phyloP scores from a whole-genome alignment of 441 rosid genomes.

The Gossypium aridum region DNA sequence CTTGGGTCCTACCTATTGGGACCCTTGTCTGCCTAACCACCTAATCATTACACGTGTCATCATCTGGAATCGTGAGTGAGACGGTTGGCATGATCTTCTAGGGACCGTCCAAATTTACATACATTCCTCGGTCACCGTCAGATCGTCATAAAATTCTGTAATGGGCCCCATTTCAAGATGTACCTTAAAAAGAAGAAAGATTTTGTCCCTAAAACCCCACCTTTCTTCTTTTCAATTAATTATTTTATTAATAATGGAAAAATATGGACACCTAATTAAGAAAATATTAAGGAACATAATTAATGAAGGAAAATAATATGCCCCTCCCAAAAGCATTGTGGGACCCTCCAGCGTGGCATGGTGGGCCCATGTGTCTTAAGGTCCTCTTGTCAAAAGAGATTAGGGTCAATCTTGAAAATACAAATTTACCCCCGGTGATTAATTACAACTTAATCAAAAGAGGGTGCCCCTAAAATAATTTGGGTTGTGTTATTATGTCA shows the following conservation, averaged over 20 bases:
- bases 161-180: neutral
- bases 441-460: neutral
- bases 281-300: neutral
- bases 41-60: conserved; percentile 20
- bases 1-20: neutral
- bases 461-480: neutral
- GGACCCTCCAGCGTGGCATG: conserved; percentile 9
- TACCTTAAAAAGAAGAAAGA: neutral
- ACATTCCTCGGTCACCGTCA: neutral
- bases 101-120: neutral
- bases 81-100: neutral
- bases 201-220: neutral
- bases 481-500: neutral
- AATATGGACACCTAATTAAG: too few species aligned
- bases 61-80: neutral
- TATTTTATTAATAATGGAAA: too few species aligned
- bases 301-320: neutral
- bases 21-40: conserved; percentile 7
- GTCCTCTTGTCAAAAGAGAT: neutral
- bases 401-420: neutral
- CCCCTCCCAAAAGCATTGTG: neutral
- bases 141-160: conserved; percentile 1
- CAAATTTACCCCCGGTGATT: neutral
- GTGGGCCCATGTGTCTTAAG: conserved; percentile 12
- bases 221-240: too few species aligned